A percentile compares a stretch with the other conserved stretches of the same genome.
Evolutionary conservation across 257 asterid species (phyloP).

Genomic region (Solanum gandarillasii): DNA sequence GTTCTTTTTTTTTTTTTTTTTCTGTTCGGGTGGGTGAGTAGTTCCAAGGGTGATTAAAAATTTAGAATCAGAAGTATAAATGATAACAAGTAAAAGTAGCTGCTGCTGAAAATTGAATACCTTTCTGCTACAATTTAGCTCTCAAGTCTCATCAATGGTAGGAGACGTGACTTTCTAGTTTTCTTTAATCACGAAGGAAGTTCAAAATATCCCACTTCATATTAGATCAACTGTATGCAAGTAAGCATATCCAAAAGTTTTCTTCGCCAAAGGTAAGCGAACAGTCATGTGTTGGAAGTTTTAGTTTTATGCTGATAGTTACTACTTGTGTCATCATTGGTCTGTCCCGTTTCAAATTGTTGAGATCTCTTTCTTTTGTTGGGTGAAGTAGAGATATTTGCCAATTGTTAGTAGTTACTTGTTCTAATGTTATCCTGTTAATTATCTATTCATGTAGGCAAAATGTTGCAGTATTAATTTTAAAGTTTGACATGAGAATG

Average conservation of each 20-base stretch:
- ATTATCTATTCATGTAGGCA: background rate
- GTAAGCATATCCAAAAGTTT: background rate
- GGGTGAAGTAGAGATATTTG: background rate
- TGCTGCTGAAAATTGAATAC: background rate
- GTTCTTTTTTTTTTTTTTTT: background rate
- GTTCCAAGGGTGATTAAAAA: background rate
- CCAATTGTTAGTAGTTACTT: background rate
- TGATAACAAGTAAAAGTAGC: background rate
- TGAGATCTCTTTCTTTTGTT: background rate
- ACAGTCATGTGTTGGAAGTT: background rate
- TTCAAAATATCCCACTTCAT: background rate
- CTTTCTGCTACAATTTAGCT: background rate
- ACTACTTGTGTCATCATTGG: background rate
- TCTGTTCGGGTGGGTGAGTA: background rate
- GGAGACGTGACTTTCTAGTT: background rate
- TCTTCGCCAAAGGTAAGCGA: background rate
- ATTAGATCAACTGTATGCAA: background rate
- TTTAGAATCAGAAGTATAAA: background rate
- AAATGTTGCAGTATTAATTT: background rate
- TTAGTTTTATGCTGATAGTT: background rate
- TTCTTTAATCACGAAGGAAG: background rate
- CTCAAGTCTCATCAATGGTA: background rate
- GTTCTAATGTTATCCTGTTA: background rate
- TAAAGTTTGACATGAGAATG: background rate
- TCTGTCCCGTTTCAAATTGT: background rate